These are phyloP conservation scores for Claviceps sorghi DNA, from an alignment of 2,329 filamentous ascomycete species.

Conservation along the genomic window DNA sequence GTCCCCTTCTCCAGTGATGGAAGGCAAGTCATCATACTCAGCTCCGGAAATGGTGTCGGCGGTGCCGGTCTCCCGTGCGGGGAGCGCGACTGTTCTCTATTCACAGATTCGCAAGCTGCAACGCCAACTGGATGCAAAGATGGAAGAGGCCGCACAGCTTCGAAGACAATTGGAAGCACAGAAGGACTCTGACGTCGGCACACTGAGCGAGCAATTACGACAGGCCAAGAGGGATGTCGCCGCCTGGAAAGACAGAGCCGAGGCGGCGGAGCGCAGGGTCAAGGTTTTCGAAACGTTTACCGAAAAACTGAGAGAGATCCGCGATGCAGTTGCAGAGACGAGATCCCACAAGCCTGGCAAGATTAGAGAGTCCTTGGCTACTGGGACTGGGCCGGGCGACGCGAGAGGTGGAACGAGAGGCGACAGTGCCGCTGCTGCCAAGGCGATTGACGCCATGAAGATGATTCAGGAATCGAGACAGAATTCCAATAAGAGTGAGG, in stretches of 20 bases:
- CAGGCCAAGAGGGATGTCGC: conserved; percentile 17
- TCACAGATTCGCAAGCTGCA: conserved; percentile 35
- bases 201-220: conserved; percentile 33
- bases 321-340: conserved; percentile 7
- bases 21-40: background rate
- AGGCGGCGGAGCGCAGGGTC: conserved; percentile 39
- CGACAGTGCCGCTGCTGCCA: background rate
- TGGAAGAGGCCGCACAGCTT: conserved; percentile 31
- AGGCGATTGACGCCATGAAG: background rate
- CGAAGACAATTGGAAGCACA: conserved; percentile 30
- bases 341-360: background rate
- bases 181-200: conserved; percentile 27
- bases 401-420: background rate
- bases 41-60: background rate
- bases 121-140: conserved; percentile 28
- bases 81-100: conserved; percentile 26
- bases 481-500: background rate
- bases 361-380: no score
- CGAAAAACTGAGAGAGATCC: conserved; percentile 18
- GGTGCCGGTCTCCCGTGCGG: conserved; percentile 7
- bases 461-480: background rate
- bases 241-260: conserved; percentile 40
- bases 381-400: background rate
- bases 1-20: conserved; percentile 11
- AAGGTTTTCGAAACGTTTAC: conserved; percentile 32